Evolutionary conservation across 225 moss, liverwort and hornwort genomes (phyloP), one percentile per base, ranked within the genome.

Genomic region (Pseudisothecium myosuroides): DNA sequence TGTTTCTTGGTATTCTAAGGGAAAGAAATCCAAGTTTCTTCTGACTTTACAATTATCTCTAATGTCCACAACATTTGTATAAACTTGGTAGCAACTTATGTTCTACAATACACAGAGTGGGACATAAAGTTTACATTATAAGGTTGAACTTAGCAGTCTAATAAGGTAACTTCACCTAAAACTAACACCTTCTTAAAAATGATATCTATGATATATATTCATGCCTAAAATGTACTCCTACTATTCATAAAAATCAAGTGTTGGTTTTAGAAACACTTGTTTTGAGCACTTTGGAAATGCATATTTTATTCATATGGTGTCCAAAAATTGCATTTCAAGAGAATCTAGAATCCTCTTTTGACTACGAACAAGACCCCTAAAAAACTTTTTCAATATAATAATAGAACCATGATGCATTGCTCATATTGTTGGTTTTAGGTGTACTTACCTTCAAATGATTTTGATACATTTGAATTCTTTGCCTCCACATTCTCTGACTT

Each of bases 1-100:
- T 62, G 11, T 23, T 58, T 43, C 43, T 41, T 27, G 15, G 0
- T 41, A 9, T 41, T 41, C 10, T 16, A 6, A 16, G 1, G 3
- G 6, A 43, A 43, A 27, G 5, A 43, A 21, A 3, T 5, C 3
- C 5, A 0, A 0, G 0, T 3, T 43, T 43, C 5, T 6, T 28
- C 3, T 9, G 1, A 12, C 1, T 43, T 27, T 43, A 43, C 0
- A 0, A 41, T 41, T 9, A 41, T 9, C 5, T 72, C 43, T 43
- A 15, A 43, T 43, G 36, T 43, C 7, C 1, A 13, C 23, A 68
- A 22, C 12, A n/a, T 37, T 21, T 71, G 8, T 69, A 69, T 41
- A 39, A 69, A 69, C 3, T 1, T 69, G 2, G 4, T 1, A 39
- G 7, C 14, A 39, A 69, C 12, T 69, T 69, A 0, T 69, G 2